Conservation (phyloP, 2,329 filamentous ascomycete genomes). For the Epichloe coenophiala region DNA sequence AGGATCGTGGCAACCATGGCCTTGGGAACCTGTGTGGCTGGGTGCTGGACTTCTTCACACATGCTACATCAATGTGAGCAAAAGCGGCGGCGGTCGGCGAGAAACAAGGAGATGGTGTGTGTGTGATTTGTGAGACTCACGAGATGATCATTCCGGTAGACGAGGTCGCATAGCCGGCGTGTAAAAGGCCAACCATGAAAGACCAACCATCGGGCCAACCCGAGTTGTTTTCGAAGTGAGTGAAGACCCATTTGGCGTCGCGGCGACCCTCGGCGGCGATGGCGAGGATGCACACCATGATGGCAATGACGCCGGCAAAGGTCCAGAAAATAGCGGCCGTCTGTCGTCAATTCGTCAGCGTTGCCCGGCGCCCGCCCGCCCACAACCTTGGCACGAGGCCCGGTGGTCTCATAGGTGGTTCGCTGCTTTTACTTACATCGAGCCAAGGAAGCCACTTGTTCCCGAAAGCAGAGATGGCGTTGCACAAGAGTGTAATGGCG, state of each 20-base stretch:
- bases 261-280: conserved; percentile 56
- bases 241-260: conserved; percentile 49
- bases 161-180: conserved; percentile 61
- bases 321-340: conserved; percentile 65
- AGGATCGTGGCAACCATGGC: conserved; percentile 57
- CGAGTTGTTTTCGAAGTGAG: conserved; percentile 51
- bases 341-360: conserved; percentile 12
- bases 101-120: not conserved
- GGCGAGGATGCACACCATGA: conserved; percentile 47
- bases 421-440: conserved; percentile 44
- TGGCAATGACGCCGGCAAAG: conserved; percentile 55
- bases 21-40: conserved; percentile 55
- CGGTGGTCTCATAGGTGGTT: not conserved
- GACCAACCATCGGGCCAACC: conserved; percentile 62
- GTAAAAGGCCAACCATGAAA: conserved; percentile 58
- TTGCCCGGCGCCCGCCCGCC: not conserved
- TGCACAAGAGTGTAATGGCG: conserved; percentile 49
- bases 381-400: conserved; percentile 3
- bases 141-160: conserved; percentile 71
- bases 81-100: not conserved
- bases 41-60: conserved; percentile 59
- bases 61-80: conserved; percentile 31
- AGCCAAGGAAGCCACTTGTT: conserved; percentile 54
- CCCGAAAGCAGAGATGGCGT: conserved; percentile 51
- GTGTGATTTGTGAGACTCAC: conserved; percentile 28